Evolutionary conservation across 2,329 filamentous ascomycete species (phyloP), one percentile per base, ranked within the genome.

Genomic region (Hypocrella siamensis): DNA sequence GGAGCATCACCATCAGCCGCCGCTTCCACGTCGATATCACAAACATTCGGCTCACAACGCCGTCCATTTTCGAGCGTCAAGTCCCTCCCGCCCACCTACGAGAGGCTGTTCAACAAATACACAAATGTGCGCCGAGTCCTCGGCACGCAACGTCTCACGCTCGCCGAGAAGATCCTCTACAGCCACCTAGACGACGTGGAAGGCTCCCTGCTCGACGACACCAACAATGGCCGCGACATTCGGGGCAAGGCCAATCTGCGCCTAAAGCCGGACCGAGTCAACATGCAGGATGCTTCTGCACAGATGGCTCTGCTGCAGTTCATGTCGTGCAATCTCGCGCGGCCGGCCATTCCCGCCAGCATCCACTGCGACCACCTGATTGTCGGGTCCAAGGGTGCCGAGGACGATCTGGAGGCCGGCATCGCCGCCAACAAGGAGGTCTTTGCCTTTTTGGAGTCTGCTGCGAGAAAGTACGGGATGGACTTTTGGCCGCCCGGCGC

Each of bases 321-420:
- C 67, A 98, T 98, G 88, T 83, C 82, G 18, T 98, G 90, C 57
- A 82, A 84, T 34, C 68, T 98, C 33, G 80, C 79, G 18, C 75
- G 75, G 37, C 93, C 90, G 3, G 86, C 86, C 8, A 88, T 98
- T 31, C 90, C 90, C 9, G 88, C 90, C 30, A 94, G 86, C 54
- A 94, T 96, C 45, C 90, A 98, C 63, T 98, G 90, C 59, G 90
- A 98, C 61, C 90, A 98, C 57, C 78, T 98, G 75, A 96, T 98
- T 59, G 88, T 96, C 19, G 90, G 88, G 35, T 79, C 92, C 58
- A 80, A 77, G 51, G 90, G 90, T 36, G 90, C 88, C 22, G 78
- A 88, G 46, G 70, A 75, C 17, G 90, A 98, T 59, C 60, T 98
- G 39, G 72, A 79, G 18, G 73, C 78, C 19, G 90, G 85, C 26